Evolutionary conservation across 2,329 filamentous ascomycete genomes (phyloP).

Genomic region (Simplicillium sp.): DNA sequence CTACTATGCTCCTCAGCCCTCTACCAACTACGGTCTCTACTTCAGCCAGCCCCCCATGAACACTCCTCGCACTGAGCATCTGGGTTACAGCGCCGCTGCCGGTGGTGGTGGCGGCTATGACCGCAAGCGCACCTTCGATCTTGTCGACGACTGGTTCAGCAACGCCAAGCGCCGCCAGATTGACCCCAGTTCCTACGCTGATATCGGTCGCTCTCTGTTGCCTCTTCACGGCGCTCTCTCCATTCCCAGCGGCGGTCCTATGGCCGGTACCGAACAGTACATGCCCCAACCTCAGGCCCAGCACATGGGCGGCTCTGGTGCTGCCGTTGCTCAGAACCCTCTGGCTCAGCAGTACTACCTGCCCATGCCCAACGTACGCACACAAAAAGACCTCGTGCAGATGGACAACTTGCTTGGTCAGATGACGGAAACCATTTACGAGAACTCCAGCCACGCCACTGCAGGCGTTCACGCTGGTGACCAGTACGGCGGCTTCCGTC

Average conservation of each 20-base stretch:
- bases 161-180: conserved; percentile 87
- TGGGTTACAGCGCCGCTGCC: conserved; percentile 46
- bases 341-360: conserved; percentile 71
- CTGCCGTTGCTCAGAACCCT: conserved; percentile 47
- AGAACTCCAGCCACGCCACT: conserved; percentile 76
- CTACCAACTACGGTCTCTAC: conserved; percentile 63
- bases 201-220: conserved; percentile 82
- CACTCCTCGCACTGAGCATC: conserved; percentile 46
- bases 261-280: conserved; percentile 41
- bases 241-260: conserved; percentile 41
- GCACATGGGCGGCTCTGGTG: conserved; percentile 43
- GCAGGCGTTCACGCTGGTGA: conserved; percentile 65
- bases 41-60: conserved; percentile 58
- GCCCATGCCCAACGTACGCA: conserved; percentile 77
- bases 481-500: conserved; percentile 37
- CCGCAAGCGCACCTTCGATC: conserved; percentile 78
- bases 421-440: conserved; percentile 93
- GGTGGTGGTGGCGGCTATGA: conserved; percentile 45
- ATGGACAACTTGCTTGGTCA: conserved; percentile 94
- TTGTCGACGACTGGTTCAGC: conserved; percentile 88
- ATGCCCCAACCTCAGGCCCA: conserved; percentile 32
- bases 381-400: conserved; percentile 86
- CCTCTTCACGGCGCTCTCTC: conserved; percentile 65
- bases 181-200: conserved; percentile 79
- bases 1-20: conserved; percentile 50